Percentiles rank a stretch among this genome's conserved stretches.
These are phyloP conservation scores for Tulasnella sp. DNA, from an alignment of 768 basidiomycete species.

Conservation along the genomic window DNA sequence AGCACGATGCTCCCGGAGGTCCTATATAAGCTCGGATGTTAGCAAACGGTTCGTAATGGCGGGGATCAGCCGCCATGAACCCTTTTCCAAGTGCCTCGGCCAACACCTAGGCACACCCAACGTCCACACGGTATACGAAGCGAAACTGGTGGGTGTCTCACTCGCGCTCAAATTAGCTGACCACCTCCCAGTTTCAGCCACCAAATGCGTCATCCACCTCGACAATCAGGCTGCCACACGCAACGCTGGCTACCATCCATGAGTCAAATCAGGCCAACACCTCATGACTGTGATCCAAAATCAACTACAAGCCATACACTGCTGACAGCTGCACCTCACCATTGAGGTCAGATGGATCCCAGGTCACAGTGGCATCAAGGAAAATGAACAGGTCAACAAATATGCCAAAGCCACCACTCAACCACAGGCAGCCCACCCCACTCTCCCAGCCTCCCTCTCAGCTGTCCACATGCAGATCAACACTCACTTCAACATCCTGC, in stretches of 20 bases:
- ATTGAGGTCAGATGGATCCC: constrained; percentile 5
- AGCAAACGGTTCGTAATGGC: too few relatives aligned
- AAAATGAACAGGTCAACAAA: constrained; percentile 13
- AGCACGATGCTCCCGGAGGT: too few relatives aligned
- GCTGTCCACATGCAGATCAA: not conserved
- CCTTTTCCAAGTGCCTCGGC: too few relatives aligned
- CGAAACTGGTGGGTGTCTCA: not conserved
- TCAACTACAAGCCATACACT: not conserved
- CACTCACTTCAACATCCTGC: not conserved
- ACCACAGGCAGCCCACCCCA: not conserved
- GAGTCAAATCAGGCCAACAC: constrained; percentile 1
- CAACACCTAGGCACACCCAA: not conserved
- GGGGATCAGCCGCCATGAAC: too few relatives aligned
- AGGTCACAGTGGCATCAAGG: constrained; percentile 11
- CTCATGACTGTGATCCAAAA: constrained; percentile 7
- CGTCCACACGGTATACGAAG: constrained; percentile 1
- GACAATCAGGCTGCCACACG: constrained; percentile 16
- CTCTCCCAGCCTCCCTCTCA: not conserved
- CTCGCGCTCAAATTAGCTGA: not conserved
- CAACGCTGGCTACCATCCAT: not conserved
- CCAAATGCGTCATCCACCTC: not conserved
- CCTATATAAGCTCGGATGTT: too few relatives aligned
- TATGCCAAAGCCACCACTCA: constrained; percentile 4
- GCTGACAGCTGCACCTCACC: not conserved
- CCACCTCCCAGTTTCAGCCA: not conserved